Evolutionary conservation across 2,329 filamentous ascomycete genomes (phyloP).

Genomic region (Gremmenia infestans): DNA sequence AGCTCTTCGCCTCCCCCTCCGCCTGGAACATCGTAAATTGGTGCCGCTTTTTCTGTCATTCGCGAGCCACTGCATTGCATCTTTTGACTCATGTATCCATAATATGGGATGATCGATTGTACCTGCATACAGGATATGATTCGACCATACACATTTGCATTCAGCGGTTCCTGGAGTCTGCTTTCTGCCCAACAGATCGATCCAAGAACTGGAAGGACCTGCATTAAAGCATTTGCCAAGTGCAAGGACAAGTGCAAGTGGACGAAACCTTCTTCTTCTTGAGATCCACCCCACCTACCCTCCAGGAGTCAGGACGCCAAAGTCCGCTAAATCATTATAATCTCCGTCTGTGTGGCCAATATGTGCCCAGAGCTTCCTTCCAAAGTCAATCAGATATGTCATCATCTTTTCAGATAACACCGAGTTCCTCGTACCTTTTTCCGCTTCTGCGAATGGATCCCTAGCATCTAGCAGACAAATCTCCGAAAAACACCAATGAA

Average conservation of each 20-base stretch:
- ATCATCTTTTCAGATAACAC: not conserved
- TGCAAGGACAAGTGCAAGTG: no score
- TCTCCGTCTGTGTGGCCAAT: slow-evolving; percentile 1
- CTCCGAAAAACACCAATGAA: not conserved
- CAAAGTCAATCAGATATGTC: not conserved
- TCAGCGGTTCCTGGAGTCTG: not conserved
- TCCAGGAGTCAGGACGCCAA: not conserved
- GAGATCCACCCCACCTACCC: not conserved
- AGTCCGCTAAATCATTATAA: slow-evolving; percentile 3
- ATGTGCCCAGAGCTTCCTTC: slow-evolving; percentile 1
- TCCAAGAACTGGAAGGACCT: slow-evolving; percentile 2
- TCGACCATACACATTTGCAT: not conserved
- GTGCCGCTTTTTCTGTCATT: no score
- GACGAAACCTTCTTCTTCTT: no score
- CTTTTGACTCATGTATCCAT: not conserved
- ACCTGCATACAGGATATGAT: slow-evolving; percentile 1
- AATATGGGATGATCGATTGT: not conserved
- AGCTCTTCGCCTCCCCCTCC: no score
- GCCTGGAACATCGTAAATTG: no score
- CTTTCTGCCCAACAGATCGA: not conserved
- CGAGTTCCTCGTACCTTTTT: not conserved
- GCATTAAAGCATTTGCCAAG: not conserved
- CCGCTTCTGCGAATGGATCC: not conserved
- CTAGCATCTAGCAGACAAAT: not conserved
- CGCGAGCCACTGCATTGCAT: not conserved